Percentiles rank a stretch among this genome's conserved stretches.
These are phyloP conservation scores for Goffeauzyma gilvescens DNA, from an alignment of 768 basidiomycete genomes.

Conservation along the genomic window DNA sequence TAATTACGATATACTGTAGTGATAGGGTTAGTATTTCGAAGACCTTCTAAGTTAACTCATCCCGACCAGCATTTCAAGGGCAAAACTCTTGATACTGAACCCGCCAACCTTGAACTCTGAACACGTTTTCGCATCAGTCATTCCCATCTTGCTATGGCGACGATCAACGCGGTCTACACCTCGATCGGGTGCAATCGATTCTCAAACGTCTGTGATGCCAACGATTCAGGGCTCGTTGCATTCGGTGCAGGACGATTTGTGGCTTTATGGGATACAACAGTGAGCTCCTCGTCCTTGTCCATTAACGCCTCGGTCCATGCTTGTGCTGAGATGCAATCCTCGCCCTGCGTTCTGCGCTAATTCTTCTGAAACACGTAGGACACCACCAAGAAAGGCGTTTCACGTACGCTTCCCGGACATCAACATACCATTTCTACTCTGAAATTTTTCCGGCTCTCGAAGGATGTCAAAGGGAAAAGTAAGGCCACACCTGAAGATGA, in stretches of 20 bases:
- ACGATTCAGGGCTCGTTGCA: constrained; percentile 37
- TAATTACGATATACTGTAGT: too few relatives aligned
- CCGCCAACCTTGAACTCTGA: too few relatives aligned
- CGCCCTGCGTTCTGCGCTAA: too few relatives aligned
- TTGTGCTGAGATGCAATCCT: too few relatives aligned
- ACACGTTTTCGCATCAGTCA: too few relatives aligned
- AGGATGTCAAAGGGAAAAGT: constrained; percentile 1
- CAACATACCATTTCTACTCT: constrained; percentile 55
- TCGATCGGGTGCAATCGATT: constrained; percentile 28
- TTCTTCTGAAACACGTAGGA: too few relatives aligned
- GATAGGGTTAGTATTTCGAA: too few relatives aligned
- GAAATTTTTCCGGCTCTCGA: constrained; percentile 40
- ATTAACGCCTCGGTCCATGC: background rate
- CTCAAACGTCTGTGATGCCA: constrained; percentile 18
- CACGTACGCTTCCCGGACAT: constrained; percentile 57
- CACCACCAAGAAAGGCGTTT: constrained; percentile 40
- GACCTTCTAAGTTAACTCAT: too few relatives aligned
- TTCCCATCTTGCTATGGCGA: too few relatives aligned
- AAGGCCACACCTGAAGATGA: constrained; percentile 17
- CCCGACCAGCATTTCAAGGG: too few relatives aligned
- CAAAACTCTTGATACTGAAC: too few relatives aligned
- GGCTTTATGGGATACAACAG: constrained; percentile 44
- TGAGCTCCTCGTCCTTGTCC: constrained; percentile 23
- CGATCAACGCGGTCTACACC: constrained; percentile 17
- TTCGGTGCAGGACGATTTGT: constrained; percentile 44